Percentiles rank a stretch among this genome's conserved stretches.
Evolutionary conservation across 2,329 filamentous ascomycete genomes (phyloP).

Genomic region (Fusarium cicatricum): DNA sequence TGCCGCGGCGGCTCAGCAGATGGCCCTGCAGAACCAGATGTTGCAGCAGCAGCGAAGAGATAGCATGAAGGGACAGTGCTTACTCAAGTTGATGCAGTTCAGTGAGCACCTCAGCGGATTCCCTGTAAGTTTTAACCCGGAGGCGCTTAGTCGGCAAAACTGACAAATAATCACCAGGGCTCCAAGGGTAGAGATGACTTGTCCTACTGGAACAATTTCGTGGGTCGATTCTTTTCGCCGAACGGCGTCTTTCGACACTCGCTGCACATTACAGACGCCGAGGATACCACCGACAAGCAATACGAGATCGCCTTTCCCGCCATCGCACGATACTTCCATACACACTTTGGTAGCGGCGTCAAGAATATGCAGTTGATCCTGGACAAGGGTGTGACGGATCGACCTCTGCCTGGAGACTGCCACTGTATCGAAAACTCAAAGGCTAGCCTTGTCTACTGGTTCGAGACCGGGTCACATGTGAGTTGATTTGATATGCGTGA

Average conservation of each 20-base stretch:
- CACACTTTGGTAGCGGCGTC: constrained; percentile 87
- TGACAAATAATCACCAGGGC: constrained; percentile 49
- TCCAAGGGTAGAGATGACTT: constrained; percentile 72
- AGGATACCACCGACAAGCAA: constrained; percentile 72
- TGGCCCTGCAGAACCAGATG: constrained; percentile 46
- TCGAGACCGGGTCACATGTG: constrained; percentile 83
- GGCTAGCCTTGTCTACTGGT: constrained; percentile 89
- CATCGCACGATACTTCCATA: constrained; percentile 87
- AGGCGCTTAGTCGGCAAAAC: background rate
- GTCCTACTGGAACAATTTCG: constrained; percentile 80
- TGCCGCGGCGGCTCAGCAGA: constrained; percentile 46
- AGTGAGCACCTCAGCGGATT: constrained; percentile 68
- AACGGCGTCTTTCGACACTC: constrained; percentile 80
- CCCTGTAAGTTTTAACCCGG: constrained; percentile 51
- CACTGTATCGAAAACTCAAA: constrained; percentile 79
- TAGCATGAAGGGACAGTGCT: constrained; percentile 63
- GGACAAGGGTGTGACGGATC: constrained; percentile 69
- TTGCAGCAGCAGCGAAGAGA: constrained; percentile 60
- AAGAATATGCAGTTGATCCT: constrained; percentile 86
- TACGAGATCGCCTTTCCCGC: constrained; percentile 87
- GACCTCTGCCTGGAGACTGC: constrained; percentile 66
- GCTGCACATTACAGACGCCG: constrained; percentile 65
- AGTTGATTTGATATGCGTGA: constrained; percentile 38
- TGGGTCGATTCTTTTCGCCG: constrained; percentile 80
- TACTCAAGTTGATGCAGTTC: constrained; percentile 69